Percentiles rank a stretch among this genome's conserved stretches.
phyloP scores from a whole-genome alignment of 306 rosid genomes.

The Cucurbita argyrosperma region DNA sequence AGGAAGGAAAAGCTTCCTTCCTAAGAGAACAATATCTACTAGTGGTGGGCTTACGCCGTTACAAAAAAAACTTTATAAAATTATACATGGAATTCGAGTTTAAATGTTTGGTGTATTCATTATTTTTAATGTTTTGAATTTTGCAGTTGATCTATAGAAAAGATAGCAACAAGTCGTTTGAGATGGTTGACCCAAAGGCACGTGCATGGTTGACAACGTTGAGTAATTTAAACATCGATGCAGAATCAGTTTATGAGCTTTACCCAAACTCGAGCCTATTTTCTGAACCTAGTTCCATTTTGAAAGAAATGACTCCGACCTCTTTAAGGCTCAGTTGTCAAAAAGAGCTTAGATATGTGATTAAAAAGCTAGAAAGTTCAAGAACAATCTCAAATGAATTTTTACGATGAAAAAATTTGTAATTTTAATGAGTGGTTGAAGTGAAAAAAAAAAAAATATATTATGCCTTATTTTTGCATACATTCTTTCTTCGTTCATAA shows the following conservation, averaged over 20 bases:
- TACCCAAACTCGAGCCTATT: constrained; percentile 24
- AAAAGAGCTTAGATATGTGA: constrained; percentile 25
- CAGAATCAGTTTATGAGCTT: constrained; percentile 61
- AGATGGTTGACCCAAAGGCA: constrained; percentile 38
- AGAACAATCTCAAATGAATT: not conserved
- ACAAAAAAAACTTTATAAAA: no score
- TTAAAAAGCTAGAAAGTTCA: constrained; percentile 34
- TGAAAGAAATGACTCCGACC: constrained; percentile 44
- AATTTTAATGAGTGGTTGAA: not conserved
- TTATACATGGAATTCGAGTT: no score
- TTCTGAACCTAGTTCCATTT: constrained; percentile 32
- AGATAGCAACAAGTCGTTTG: constrained; percentile 32
- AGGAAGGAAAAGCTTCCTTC: no score
- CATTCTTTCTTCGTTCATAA: no score
- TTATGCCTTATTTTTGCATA: no score
- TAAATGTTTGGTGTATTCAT: not conserved
- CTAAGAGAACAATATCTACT: no score
- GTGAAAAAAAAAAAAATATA: not conserved
- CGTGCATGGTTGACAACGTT: constrained; percentile 25
- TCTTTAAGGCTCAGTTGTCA: constrained; percentile 40
- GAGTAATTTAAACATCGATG: constrained; percentile 43
- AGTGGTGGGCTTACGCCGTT: no score
- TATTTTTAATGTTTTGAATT: not conserved
- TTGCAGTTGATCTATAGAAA: constrained; percentile 65
- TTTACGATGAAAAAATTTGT: not conserved